Conservation (phyloP, 1,284 basidiomycete species). For the Cryptococcus deneoformans region DNA sequence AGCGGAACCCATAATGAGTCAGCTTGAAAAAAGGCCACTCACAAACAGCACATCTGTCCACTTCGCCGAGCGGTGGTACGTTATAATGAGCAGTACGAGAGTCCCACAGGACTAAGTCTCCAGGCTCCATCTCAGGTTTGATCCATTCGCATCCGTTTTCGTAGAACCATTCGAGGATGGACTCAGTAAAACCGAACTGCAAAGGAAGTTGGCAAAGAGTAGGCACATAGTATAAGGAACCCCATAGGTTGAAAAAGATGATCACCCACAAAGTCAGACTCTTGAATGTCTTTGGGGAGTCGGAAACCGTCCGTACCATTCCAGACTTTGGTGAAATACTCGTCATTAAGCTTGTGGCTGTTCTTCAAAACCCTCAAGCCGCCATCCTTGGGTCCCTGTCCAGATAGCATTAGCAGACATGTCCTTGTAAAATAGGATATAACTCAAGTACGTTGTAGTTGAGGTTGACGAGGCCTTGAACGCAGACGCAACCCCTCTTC, state of each 20-base stretch:
- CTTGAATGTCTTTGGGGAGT: not conserved
- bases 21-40: not conserved
- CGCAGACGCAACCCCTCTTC: conserved; percentile 38
- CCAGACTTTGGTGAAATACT: conserved; percentile 29
- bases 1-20: no score
- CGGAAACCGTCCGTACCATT: no score
- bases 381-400: conserved; percentile 45
- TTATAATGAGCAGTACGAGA: conserved; percentile 21
- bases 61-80: conserved; percentile 15
- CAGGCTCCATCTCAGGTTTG: conserved; percentile 28
- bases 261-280: not conserved
- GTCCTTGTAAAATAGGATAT: no score
- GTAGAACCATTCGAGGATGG: conserved; percentile 30
- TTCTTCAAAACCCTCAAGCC: conserved; percentile 47
- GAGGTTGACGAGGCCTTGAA: conserved; percentile 48
- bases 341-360: conserved; percentile 9
- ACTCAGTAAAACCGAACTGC: conserved; percentile 22
- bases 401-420: no score
- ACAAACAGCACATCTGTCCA: conserved; percentile 19
- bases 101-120: conserved; percentile 34
- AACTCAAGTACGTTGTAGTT: conserved; percentile 20
- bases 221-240: no score
- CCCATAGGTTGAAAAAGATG: no score
- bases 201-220: not conserved
- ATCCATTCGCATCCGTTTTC: conserved; percentile 32